A percentile compares a stretch with the other conserved stretches of the same genome.
These are phyloP conservation scores for Microbotryum scabiosae DNA, from an alignment of 1,284 basidiomycete species.

Conservation along the genomic window DNA sequence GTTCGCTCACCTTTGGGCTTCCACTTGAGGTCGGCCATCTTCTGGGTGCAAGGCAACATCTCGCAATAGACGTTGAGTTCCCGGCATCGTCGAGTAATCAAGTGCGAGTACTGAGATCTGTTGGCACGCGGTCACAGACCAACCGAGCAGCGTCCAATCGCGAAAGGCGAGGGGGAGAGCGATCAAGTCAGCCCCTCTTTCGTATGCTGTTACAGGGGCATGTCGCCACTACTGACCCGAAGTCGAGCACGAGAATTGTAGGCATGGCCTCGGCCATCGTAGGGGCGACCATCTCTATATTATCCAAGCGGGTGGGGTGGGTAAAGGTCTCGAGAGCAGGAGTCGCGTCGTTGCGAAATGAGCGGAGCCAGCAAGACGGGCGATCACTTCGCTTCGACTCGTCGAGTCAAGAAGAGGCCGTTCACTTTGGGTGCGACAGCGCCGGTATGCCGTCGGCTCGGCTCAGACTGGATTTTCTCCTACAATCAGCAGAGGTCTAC, in stretches of 20 bases:
- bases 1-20: slow-evolving; percentile 72
- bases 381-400: too few relatives aligned
- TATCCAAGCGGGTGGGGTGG: neutral
- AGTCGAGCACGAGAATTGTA: slow-evolving; percentile 93
- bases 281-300: too few relatives aligned
- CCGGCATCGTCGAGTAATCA: slow-evolving; percentile 95
- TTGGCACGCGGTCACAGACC: neutral
- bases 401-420: too few relatives aligned
- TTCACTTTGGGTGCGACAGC: too few relatives aligned
- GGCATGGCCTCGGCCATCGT: slow-evolving; percentile 73
- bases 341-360: neutral
- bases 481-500: too few relatives aligned
- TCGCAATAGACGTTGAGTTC: slow-evolving; percentile 98
- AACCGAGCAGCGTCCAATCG: neutral
- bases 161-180: neutral
- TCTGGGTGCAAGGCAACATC: slow-evolving; percentile 92
- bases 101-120: slow-evolving; percentile 74
- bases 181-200: neutral
- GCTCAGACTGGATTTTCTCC: too few relatives aligned
- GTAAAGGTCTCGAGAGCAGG: neutral
- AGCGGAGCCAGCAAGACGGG: too few relatives aligned
- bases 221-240: slow-evolving; percentile 52
- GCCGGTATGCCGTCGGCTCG: too few relatives aligned
- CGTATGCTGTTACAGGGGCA: slow-evolving; percentile 6
- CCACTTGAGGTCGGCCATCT: slow-evolving; percentile 81